Evolutionary conservation across 2,329 filamentous ascomycete genomes (phyloP).

Genomic region (Penicillium sp.): DNA sequence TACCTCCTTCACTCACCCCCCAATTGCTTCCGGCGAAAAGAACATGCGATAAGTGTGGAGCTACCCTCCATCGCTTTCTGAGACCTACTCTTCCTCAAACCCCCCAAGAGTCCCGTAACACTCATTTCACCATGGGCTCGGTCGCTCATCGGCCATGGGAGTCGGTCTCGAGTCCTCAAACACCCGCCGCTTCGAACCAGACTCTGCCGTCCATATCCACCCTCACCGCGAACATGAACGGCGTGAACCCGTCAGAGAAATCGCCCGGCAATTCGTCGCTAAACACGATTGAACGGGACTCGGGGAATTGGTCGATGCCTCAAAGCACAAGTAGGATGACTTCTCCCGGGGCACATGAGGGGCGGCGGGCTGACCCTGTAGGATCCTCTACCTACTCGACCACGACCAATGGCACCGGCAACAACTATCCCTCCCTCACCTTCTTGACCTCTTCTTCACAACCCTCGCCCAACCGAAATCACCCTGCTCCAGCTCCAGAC

Average conservation of each 20-base stretch:
- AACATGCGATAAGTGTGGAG: constrained; percentile 26
- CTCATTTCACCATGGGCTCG: constrained; percentile 36
- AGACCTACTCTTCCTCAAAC: not conserved
- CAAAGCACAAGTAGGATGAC: constrained; percentile 52
- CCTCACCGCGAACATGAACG: constrained; percentile 43
- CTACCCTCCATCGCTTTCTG: constrained; percentile 2
- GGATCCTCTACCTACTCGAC: constrained; percentile 50
- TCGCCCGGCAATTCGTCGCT: constrained; percentile 41
- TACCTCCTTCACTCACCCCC: not conserved
- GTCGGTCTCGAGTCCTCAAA: constrained; percentile 35
- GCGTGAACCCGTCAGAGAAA: constrained; percentile 36
- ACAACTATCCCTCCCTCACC: constrained; percentile 40
- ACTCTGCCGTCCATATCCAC: constrained; percentile 48
- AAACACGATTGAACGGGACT: constrained; percentile 51
- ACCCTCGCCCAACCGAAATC: constrained; percentile 43
- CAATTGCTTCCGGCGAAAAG: constrained; percentile 8
- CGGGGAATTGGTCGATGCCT: constrained; percentile 57
- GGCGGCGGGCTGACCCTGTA: constrained; percentile 27
- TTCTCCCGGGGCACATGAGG: constrained; percentile 14
- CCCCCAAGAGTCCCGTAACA: not conserved
- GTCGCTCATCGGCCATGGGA: constrained; percentile 45
- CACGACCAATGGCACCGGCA: constrained; percentile 42
- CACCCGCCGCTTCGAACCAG: constrained; percentile 34
- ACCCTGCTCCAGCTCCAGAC: constrained; percentile 36
- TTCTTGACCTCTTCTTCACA: constrained; percentile 45